Conservation (phyloP, 768 basidiomycete species). For the Suillus cothurnatus region DNA sequence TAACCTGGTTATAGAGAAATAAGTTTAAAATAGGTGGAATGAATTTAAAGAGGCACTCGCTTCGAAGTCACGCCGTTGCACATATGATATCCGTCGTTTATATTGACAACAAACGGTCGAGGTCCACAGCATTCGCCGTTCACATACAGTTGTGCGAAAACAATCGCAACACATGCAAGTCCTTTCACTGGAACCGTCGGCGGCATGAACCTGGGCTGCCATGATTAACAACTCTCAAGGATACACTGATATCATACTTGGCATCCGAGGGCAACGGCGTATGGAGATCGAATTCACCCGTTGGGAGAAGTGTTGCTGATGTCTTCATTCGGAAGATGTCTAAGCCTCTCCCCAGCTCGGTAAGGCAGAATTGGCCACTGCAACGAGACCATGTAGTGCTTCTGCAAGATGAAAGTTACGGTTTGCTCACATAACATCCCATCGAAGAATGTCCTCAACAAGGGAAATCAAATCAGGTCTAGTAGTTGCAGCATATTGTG, state of each 20-base stretch:
- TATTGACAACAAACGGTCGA: slow-evolving; percentile 40
- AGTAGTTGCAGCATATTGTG: slow-evolving; percentile 21
- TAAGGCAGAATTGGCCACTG: slow-evolving; percentile 47
- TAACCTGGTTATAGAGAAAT: slow-evolving; percentile 9
- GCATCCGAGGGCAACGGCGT: slow-evolving; percentile 38
- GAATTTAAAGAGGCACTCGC: slow-evolving; percentile 16
- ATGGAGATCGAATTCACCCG: slow-evolving; percentile 41
- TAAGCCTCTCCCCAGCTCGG: slow-evolving; percentile 50
- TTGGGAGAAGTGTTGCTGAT: slow-evolving; percentile 38
- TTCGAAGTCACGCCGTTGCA: slow-evolving; percentile 32
- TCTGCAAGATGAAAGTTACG: no score
- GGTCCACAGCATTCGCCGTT: slow-evolving; percentile 38
- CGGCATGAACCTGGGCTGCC: slow-evolving; percentile 42
- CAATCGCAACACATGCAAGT: slow-evolving; percentile 39
- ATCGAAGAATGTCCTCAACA: slow-evolving; percentile 33
- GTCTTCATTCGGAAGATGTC: slow-evolving; percentile 47
- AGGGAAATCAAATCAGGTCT: slow-evolving; percentile 26
- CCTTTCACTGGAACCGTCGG: slow-evolving; percentile 40
- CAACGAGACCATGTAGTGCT: background rate
- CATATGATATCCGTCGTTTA: slow-evolving; percentile 43
- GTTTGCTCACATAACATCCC: background rate
- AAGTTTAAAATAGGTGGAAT: background rate
- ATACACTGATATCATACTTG: slow-evolving; percentile 31
- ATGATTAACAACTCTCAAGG: background rate
- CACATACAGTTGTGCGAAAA: slow-evolving; percentile 42